Conservation (phyloP, 2,329 filamentous ascomycete species). For the Xylariales sp. region DNA sequence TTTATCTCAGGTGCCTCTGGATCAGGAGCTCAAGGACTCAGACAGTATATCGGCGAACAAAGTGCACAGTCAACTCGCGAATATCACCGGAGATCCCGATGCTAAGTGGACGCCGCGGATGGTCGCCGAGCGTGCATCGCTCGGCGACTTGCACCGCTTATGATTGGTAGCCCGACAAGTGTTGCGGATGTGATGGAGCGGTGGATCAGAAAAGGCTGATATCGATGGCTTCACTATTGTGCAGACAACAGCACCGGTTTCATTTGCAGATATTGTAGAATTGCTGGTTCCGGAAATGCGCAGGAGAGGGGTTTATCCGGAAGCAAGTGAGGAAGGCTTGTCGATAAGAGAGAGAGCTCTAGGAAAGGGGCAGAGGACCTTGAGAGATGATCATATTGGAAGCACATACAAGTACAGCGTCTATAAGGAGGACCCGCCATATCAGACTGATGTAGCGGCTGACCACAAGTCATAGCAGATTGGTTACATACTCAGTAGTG, state of each 20-base stretch:
- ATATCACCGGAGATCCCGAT: constrained; percentile 43
- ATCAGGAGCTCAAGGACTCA: constrained; percentile 51
- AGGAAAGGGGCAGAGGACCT: constrained; percentile 50
- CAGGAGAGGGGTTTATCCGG: constrained; percentile 23
- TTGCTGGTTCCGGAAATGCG: constrained; percentile 22
- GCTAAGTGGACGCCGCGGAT: constrained; percentile 39
- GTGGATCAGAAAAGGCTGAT: constrained; percentile 22
- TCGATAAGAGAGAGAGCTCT: constrained; percentile 60
- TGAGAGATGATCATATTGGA: constrained; percentile 55
- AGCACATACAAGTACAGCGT: constrained; percentile 58
- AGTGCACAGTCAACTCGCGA: constrained; percentile 43
- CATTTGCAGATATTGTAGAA: constrained; percentile 23
- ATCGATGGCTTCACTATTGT: constrained; percentile 24
- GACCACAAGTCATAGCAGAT: too few relatives aligned
- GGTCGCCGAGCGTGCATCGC: constrained; percentile 34
- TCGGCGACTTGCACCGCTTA: constrained; percentile 29
- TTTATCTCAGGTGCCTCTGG: constrained; percentile 51
- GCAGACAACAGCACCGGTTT: constrained; percentile 21
- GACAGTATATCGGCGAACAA: constrained; percentile 50
- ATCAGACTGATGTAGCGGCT: neutral
- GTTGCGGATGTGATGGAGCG: constrained; percentile 23
- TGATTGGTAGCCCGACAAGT: constrained; percentile 20
- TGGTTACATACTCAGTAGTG: too few relatives aligned
- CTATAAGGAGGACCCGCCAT: constrained; percentile 45
- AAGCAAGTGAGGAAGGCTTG: constrained; percentile 24